Evolutionary conservation across 2,329 filamentous ascomycete genomes (phyloP), one percentile per base, ranked within the genome.

Genomic region (Septoria petroselini): DNA sequence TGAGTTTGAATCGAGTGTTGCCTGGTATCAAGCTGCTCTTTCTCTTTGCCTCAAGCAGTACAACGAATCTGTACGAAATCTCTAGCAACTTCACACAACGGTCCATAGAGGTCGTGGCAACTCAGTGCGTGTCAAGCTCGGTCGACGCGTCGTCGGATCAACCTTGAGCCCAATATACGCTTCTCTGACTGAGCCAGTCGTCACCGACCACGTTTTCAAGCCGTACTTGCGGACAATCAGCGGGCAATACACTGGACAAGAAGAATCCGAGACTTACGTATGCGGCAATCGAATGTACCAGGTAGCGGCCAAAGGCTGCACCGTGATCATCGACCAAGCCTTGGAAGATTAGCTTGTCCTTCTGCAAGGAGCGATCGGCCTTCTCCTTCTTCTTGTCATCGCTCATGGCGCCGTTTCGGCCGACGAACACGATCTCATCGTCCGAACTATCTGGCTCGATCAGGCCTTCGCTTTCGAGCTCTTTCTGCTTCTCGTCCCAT

Each of bases 371-470:
- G 54, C 81, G 73, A 34, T 78, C 73, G 61, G 71, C 72, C 65
- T 77, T 79, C 64, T 76, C 77, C 37, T 72, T 71, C 35, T 74
- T 71, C 52, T 74, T 66, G 59, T 74, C 61, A 74, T 88, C 69
- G 70, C 80, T 67, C 83, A 84, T 77, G 72, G 83, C 66, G 62
- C 80, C 78, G 49, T 83, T 80, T 7, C 81, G 74, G 1, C 88
- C 91, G 4, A 94, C 83, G 67, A 96, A 96, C 8, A 96, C 90
- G 58, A 96, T 89, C 71, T 95, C 90, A 54, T 94, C 89, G 57
- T 95, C 89, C 23, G 79, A 79, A 33, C 75, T 76, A 46, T 79
- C 76, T 23, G 73, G 69, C 1, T 72, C 69, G 7, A 73, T 70
- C 14, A 73, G 40, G 3, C 70, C 73, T 7, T 72, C 69, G 3